phyloP scores from a whole-genome alignment of 2,329 filamentous ascomycete genomes.

The Paraconiothyrium sp. region DNA sequence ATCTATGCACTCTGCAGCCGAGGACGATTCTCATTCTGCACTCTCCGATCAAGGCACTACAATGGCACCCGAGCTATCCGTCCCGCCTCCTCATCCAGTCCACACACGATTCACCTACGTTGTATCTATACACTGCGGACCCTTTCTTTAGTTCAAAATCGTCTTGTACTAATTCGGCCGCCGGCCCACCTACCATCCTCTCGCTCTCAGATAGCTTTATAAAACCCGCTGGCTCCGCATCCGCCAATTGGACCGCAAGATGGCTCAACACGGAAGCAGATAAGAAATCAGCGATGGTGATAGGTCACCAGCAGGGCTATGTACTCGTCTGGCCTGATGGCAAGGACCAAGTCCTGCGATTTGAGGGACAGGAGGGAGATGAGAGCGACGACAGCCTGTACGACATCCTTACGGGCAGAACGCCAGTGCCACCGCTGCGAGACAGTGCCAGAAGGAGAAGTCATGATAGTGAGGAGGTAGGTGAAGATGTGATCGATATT shows the following conservation, averaged over 20 bases:
- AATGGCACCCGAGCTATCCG: conserved; percentile 54
- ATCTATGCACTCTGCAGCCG: conserved; percentile 49
- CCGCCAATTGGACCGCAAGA: conserved; percentile 32
- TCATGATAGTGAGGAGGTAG: conserved; percentile 16
- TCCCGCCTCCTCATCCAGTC: conserved; percentile 55
- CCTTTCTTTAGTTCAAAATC: conserved; percentile 28
- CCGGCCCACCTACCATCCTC: conserved; percentile 37
- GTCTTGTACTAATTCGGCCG: background rate
- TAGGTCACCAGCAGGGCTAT: conserved; percentile 50
- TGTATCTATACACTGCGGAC: conserved; percentile 51
- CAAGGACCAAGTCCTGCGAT: conserved; percentile 44
- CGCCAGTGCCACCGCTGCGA: conserved; percentile 47
- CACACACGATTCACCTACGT: conserved; percentile 48
- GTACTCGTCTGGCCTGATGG: conserved; percentile 55
- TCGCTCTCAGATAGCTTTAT: conserved; percentile 30
- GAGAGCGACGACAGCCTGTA: conserved; percentile 59
- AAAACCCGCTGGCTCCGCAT: conserved; percentile 33
- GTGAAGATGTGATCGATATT: conserved; percentile 34
- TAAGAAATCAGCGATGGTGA: conserved; percentile 48
- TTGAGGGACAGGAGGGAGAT: conserved; percentile 45
- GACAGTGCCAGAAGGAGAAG: conserved; percentile 15
- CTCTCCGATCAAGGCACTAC: conserved; percentile 52
- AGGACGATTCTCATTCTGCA: conserved; percentile 57
- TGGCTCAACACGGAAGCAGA: conserved; percentile 41
- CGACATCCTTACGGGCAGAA: conserved; percentile 59